Conservation (phyloP, 176 grass and related monocot species). For the Ananas comosus region DNA sequence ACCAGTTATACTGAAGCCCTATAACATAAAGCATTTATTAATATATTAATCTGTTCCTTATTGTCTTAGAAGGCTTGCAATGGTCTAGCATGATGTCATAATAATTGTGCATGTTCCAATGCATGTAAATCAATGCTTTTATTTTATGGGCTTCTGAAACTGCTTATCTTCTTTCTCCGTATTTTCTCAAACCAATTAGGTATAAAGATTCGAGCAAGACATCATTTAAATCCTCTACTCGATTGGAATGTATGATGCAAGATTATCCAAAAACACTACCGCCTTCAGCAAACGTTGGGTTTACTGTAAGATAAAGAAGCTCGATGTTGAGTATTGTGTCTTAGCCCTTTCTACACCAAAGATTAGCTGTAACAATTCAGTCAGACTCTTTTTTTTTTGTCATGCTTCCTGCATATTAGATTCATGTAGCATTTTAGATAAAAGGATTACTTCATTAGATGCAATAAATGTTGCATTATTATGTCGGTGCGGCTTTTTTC, state of each 20-base stretch:
- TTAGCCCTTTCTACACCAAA: background rate
- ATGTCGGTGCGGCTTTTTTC: background rate
- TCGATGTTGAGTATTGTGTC: background rate
- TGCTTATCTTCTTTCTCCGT: background rate
- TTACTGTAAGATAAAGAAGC: slow-evolving; percentile 51
- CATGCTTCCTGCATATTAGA: background rate
- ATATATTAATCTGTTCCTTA: background rate
- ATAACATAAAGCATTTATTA: background rate
- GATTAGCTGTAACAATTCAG: too few species aligned
- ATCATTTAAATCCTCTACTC: slow-evolving; percentile 87
- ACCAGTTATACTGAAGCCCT: background rate
- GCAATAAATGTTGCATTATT: too few species aligned
- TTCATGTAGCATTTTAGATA: too few species aligned
- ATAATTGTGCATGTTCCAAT: too few species aligned
- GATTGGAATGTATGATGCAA: slow-evolving; percentile 99
- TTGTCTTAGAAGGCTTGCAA: too few species aligned
- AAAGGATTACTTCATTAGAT: too few species aligned
- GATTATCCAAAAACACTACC: slow-evolving; percentile 92
- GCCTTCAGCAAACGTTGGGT: slow-evolving; percentile 82
- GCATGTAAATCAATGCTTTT: too few species aligned
- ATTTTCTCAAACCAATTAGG: slow-evolving; percentile 34
- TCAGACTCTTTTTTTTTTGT: background rate
- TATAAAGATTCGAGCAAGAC: slow-evolving; percentile 79
- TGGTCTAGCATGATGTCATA: too few species aligned
- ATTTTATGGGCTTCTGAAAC: too few species aligned